Evolutionary conservation across 495 filamentous ascomycete genomes (phyloP).

Genomic region (Annulohypoxylon moriforme): DNA sequence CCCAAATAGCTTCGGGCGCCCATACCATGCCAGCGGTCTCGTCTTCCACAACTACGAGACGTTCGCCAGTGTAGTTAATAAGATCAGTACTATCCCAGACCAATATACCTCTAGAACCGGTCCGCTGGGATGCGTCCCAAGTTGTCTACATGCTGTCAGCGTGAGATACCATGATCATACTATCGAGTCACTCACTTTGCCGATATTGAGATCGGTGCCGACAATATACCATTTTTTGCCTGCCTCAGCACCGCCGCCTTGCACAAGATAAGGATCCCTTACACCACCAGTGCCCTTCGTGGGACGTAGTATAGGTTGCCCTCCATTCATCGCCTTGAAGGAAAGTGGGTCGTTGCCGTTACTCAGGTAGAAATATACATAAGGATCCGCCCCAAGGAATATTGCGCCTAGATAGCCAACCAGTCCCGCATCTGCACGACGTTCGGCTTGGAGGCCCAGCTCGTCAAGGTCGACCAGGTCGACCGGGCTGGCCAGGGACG

Average conservation of each 20-base stretch:
- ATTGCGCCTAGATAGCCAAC: constrained; percentile 64
- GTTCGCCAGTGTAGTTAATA: constrained; percentile 60
- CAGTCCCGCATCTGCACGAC: constrained; percentile 54
- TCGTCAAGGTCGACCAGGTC: constrained; percentile 39
- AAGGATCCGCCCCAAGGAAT: constrained; percentile 65
- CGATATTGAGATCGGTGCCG: constrained; percentile 65
- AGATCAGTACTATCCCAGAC: constrained; percentile 66
- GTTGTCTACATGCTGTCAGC: constrained; percentile 52
- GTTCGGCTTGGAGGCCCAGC: constrained; percentile 31
- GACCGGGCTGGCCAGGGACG: constrained; percentile 34
- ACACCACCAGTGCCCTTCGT: constrained; percentile 64
- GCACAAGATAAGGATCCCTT: constrained; percentile 60
- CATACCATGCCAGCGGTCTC: constrained; percentile 66
- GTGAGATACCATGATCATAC: not conserved
- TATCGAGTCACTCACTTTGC: constrained; percentile 49
- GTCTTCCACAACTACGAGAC: constrained; percentile 62
- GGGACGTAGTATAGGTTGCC: constrained; percentile 59
- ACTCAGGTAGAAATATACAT: constrained; percentile 65
- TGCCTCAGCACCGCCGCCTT: constrained; percentile 60
- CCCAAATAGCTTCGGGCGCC: constrained; percentile 66
- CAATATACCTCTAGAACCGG: constrained; percentile 61
- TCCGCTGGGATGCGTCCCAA: constrained; percentile 64
- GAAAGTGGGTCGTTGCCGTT: constrained; percentile 61
- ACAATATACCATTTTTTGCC: constrained; percentile 67
- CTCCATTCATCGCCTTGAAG: constrained; percentile 60